These are phyloP conservation scores for Tulasnella sp. DNA, from an alignment of 768 basidiomycete species.

Conservation along the genomic window DNA sequence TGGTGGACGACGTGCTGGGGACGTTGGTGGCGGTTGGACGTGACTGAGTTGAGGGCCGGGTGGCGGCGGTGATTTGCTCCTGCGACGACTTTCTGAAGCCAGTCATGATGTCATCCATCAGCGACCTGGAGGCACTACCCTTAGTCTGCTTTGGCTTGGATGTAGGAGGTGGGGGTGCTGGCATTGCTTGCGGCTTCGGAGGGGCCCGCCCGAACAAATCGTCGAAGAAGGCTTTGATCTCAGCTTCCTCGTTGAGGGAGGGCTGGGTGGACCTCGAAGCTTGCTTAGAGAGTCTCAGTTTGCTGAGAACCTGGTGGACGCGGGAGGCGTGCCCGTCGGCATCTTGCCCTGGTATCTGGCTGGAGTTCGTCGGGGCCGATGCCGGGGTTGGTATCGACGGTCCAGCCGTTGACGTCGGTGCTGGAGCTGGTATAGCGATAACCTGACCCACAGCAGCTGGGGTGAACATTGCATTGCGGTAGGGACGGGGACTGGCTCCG, in stretches of 20 bases:
- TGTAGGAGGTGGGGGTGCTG: background rate
- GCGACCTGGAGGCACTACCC: background rate
- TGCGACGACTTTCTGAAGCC: background rate
- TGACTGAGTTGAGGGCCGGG: too few species aligned
- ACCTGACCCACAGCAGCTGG: too few species aligned
- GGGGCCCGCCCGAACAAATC: background rate
- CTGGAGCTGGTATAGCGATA: too few species aligned
- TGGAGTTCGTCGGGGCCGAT: background rate
- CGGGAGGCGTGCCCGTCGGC: background rate
- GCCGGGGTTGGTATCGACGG: background rate
- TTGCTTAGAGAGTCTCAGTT: background rate
- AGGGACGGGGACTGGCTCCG: too few species aligned
- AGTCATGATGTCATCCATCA: background rate
- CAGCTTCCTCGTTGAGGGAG: background rate
- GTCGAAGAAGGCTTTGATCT: background rate
- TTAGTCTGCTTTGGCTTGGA: background rate
- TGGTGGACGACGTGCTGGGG: too few species aligned
- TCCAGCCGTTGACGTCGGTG: background rate
- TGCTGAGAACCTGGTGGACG: background rate
- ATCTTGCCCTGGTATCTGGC: background rate
- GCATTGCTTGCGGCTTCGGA: background rate
- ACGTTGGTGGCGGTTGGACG: too few species aligned
- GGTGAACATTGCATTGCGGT: too few species aligned
- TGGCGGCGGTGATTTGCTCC: too few species aligned
- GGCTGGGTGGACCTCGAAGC: background rate